Conservation (phyloP, 2,329 filamentous ascomycete species). For the Fusarium nanum region DNA sequence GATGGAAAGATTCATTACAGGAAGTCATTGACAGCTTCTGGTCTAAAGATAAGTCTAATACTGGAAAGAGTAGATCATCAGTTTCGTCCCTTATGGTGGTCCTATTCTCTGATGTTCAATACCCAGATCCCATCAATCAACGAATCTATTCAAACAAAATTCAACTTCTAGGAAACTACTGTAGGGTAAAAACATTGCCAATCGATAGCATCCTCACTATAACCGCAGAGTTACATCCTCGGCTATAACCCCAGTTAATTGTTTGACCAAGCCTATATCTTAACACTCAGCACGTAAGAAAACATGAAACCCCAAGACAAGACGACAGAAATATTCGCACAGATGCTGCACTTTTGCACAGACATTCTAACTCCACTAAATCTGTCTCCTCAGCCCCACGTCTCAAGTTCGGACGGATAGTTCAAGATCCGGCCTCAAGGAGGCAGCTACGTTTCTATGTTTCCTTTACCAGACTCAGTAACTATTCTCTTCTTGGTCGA, state of each 20-base stretch:
- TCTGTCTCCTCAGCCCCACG: not conserved
- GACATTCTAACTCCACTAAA: not conserved
- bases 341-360: not conserved
- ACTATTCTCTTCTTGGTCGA: not conserved
- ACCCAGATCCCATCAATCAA: too few species aligned
- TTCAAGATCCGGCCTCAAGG: conserved; percentile 2
- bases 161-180: not conserved
- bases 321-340: not conserved
- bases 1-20: too few species aligned
- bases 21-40: too few species aligned
- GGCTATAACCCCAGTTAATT: not conserved
- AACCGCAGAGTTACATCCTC: not conserved
- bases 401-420: conserved; percentile 4
- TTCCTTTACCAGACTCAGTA: not conserved
- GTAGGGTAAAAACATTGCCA: not conserved
- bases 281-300: conserved; percentile 2
- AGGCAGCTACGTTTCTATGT: too few species aligned
- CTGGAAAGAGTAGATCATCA: too few species aligned
- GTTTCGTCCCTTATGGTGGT: too few species aligned
- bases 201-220: not conserved
- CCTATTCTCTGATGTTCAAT: too few species aligned
- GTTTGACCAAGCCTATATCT: conserved; percentile 3
- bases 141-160: too few species aligned
- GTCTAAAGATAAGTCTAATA: too few species aligned
- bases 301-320: not conserved